phyloP scores from a whole-genome alignment of 2,329 filamentous ascomycete species.

The Mycosphaerella sp. region DNA sequence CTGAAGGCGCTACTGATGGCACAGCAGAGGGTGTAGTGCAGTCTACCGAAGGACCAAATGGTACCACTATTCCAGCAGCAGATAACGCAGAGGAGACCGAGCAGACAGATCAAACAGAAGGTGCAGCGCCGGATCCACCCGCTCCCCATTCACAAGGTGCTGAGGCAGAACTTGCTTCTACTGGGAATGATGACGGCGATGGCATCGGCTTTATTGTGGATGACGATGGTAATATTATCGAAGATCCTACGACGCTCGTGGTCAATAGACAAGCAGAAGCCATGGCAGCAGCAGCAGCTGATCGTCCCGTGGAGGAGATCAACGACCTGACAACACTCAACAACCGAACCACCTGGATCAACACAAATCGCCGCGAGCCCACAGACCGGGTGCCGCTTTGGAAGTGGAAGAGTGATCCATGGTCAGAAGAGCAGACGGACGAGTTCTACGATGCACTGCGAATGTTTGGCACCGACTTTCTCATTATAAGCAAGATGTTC shows the following conservation, averaged over 20 bases:
- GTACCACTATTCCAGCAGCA: slow-evolving; percentile 6
- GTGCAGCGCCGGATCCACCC: background rate
- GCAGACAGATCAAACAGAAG: background rate
- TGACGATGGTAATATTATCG: slow-evolving; percentile 65
- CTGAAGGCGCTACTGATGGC: slow-evolving; percentile 2
- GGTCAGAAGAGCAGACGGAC: slow-evolving; percentile 66
- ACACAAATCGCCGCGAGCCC: slow-evolving; percentile 49
- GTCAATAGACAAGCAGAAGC: slow-evolving; percentile 62
- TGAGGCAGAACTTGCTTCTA: background rate
- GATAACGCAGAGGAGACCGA: slow-evolving; percentile 7
- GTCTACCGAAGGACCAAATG: slow-evolving; percentile 22
- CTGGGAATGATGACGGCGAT: slow-evolving; percentile 11
- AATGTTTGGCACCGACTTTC: slow-evolving; percentile 78
- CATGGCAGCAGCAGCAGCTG: slow-evolving; percentile 44
- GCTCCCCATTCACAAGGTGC: background rate
- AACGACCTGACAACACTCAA: slow-evolving; percentile 70
- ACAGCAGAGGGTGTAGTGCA: slow-evolving; percentile 14
- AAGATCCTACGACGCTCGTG: slow-evolving; percentile 61
- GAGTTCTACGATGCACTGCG: slow-evolving; percentile 68
- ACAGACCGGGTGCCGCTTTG: slow-evolving; percentile 40
- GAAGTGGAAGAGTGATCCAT: slow-evolving; percentile 54
- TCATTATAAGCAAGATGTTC: slow-evolving; percentile 73
- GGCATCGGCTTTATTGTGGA: slow-evolving; percentile 46
- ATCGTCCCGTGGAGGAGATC: slow-evolving; percentile 53
- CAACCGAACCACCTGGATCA: slow-evolving; percentile 63